A percentile compares a stretch with the other conserved stretches of the same genome.
phyloP scores from a whole-genome alignment of 345 rosid genomes.

The Citrus sp. region DNA sequence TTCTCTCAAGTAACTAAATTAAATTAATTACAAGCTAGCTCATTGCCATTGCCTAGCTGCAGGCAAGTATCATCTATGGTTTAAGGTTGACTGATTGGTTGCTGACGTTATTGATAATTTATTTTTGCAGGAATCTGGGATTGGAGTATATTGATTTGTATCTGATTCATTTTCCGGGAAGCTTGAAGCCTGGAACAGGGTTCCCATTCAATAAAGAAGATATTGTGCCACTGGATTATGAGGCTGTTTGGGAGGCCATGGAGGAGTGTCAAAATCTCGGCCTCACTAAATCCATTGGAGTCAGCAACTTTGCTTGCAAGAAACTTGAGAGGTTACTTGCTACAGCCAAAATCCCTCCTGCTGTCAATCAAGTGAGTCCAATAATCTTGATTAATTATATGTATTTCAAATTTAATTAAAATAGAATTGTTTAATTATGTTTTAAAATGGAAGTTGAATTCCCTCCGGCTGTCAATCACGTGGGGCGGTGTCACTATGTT shows the following conservation, averaged over 20 bases:
- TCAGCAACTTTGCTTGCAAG: constrained; percentile 34
- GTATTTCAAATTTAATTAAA: too few species aligned
- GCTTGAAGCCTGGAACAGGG: constrained; percentile 7
- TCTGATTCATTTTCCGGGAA: constrained; percentile 27
- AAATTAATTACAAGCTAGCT: neutral
- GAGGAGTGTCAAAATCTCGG: constrained; percentile 37
- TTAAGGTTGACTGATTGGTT: too few species aligned
- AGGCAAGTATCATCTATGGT: neutral
- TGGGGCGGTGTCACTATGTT: too few species aligned
- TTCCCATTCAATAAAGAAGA: neutral
- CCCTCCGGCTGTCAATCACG: too few species aligned
- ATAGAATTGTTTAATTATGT: too few species aligned
- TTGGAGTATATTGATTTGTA: constrained; percentile 34
- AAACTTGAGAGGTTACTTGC: constrained; percentile 33
- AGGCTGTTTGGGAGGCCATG: constrained; percentile 39
- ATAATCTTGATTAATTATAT: too few species aligned
- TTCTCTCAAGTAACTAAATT: constrained; percentile 9
- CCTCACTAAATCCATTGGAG: constrained; percentile 35
- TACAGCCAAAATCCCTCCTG: constrained; percentile 29
- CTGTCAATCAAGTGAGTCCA: constrained; percentile 32
- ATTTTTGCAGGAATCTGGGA: constrained; percentile 23
- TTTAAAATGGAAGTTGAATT: too few species aligned
- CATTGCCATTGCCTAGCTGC: neutral
- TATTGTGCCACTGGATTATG: constrained; percentile 17
- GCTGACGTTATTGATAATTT: too few species aligned